Conservation (phyloP, 1,139 yeast species). For the Nakaseomyces glabratus region DNA sequence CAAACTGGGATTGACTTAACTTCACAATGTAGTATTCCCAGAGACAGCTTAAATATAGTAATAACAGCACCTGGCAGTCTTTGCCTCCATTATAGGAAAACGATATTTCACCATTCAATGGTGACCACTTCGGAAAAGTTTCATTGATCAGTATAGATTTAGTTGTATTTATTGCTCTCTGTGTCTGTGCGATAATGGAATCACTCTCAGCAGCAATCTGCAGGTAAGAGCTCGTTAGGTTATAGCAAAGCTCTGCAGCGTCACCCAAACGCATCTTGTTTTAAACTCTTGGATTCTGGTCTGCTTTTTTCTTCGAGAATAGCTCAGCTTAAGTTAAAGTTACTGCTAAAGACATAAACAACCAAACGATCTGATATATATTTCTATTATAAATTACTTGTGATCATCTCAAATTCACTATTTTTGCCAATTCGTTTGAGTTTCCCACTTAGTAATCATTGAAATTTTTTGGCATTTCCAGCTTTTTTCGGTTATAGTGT, state of each 20-base stretch:
- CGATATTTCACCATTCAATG: conserved; percentile 27
- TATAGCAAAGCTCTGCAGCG: conserved; percentile 23
- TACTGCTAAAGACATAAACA: too few species aligned
- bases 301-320: too few species aligned
- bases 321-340: too few species aligned
- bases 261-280: conserved; percentile 15
- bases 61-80: conserved; percentile 30
- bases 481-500: too few species aligned
- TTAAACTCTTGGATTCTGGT: too few species aligned
- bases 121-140: conserved; percentile 27
- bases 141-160: conserved; percentile 19
- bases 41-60: conserved; percentile 28
- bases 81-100: conserved; percentile 33
- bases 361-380: too few species aligned
- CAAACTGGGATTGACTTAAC: conserved; percentile 18
- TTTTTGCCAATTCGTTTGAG: too few species aligned
- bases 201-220: conserved; percentile 11
- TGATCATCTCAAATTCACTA: too few species aligned
- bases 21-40: conserved; percentile 25
- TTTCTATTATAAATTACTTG: too few species aligned
- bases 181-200: conserved; percentile 22
- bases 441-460: too few species aligned
- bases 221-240: conserved; percentile 25
- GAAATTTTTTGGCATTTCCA: too few species aligned
- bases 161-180: conserved; percentile 24